Evolutionary conservation across 2,329 filamentous ascomycete genomes (phyloP).

Genomic region (Chaetomium sp.): DNA sequence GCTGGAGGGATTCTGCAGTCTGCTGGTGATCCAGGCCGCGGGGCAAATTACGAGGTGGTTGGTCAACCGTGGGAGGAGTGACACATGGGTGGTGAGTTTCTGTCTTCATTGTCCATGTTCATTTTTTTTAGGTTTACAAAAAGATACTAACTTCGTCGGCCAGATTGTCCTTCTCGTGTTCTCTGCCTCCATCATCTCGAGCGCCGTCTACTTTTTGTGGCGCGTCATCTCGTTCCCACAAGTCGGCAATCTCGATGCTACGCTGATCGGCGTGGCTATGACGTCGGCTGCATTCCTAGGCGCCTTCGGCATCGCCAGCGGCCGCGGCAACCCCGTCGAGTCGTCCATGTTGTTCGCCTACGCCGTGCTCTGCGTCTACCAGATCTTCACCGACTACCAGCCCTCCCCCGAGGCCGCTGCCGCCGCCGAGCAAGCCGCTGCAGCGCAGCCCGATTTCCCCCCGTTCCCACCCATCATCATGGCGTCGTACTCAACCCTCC

Average conservation of each 20-base stretch:
- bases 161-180: conserved; percentile 83
- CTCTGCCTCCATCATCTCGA: conserved; percentile 87
- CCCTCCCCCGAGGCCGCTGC: conserved; percentile 63
- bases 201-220: conserved; percentile 94
- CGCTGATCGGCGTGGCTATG: conserved; percentile 85
- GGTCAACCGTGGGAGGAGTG: conserved; percentile 85
- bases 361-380: conserved; percentile 96
- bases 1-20: conserved; percentile 90
- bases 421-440: conserved; percentile 41
- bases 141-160: no score
- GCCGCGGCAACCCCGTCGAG: conserved; percentile 89
- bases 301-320: conserved; percentile 88
- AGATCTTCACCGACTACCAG: conserved; percentile 97
- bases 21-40: conserved; percentile 89
- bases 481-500: conserved; percentile 90
- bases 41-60: conserved; percentile 93
- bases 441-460: conserved; percentile 76
- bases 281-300: conserved; percentile 90
- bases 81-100: conserved; percentile 82
- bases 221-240: conserved; percentile 89
- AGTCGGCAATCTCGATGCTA: conserved; percentile 85
- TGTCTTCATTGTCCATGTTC: not conserved
- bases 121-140: no score
- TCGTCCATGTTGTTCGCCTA: conserved; percentile 95
- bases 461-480: conserved; percentile 97